These are phyloP conservation scores for Malassezia dermatis DNA, from an alignment of 1,284 basidiomycete species.

Conservation along the genomic window DNA sequence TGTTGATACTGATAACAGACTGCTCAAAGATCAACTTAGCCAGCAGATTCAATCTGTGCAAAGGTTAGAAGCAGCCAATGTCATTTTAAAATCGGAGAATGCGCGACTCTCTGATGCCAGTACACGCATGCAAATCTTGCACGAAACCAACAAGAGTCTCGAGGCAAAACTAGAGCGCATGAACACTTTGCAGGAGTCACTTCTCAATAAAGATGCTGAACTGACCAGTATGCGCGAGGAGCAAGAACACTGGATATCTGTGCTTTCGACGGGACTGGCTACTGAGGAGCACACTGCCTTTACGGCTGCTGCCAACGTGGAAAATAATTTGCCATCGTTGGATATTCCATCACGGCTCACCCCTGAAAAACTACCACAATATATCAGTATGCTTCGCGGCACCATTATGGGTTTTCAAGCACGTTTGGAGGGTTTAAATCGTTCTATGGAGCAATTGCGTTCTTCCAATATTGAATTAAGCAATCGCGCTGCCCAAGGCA, in stretches of 20 bases:
- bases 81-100: conserved; percentile 25
- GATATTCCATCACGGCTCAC: conserved; percentile 15
- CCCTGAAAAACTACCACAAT: conserved; percentile 20
- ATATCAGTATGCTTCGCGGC: conserved; percentile 26
- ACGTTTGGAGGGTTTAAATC: conserved; percentile 19
- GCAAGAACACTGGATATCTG: conserved; percentile 19
- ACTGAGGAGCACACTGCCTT: conserved; percentile 19
- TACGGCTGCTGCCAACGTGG: conserved; percentile 21
- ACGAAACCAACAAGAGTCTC: conserved; percentile 35
- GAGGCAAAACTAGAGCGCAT: conserved; percentile 27
- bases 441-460: conserved; percentile 22
- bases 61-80: conserved; percentile 26
- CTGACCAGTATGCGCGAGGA: conserved; percentile 30
- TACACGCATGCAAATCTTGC: conserved; percentile 28
- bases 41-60: conserved; percentile 15
- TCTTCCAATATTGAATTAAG: conserved; percentile 20
- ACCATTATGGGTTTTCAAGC: conserved; percentile 24
- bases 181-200: conserved; percentile 22
- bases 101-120: conserved; percentile 20
- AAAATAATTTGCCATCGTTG: conserved; percentile 7
- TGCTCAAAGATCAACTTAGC: conserved; percentile 23
- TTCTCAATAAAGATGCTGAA: conserved; percentile 25
- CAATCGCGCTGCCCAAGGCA: conserved; percentile 24
- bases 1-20: conserved; percentile 11
- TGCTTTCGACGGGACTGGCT: conserved; percentile 12